Base-by-base conservation (phyloP, 2,329 filamentous ascomycete species). In the Ploettnerulaceae sp. region DNA sequence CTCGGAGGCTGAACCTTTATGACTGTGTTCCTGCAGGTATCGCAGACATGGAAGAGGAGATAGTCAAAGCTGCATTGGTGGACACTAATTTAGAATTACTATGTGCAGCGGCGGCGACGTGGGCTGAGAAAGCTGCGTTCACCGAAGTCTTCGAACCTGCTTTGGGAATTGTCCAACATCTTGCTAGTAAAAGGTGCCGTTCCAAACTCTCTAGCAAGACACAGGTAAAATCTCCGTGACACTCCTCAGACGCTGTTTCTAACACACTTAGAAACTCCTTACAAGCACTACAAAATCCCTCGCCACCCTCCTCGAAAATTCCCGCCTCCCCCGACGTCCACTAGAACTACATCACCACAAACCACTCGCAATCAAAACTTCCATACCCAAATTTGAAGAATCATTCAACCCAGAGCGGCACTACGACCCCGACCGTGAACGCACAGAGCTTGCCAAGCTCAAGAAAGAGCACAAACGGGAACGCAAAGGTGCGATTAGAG, bases 361-460 rank as follows among this genome's bases (percentile, higher is more conserved):
- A 0, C 89, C 90, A 0, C 76, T 95, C 2, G 84, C 93, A 17
- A 95, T 97, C 72, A 90, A 91, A 67, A 82, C 81, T 6, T 83
- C 79, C 48, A 81, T 96, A 36, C 93, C 93, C 67, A 95, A 95
- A 67, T 98, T 97, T 70, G 93, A 97, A 70, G 91, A 96, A 65
- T 77, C 79, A 48, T 98, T 89, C 77, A 93, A 95, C 66, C 93
- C 93, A 3, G 81, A 86, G 71, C 91, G 89, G 71, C 93, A 97
- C 76, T 97, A 98, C 77, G 94, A 98, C 64, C 89, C 89, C 1
- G 86, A 98, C 68, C 84, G 83, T 57, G 89, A 95, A 68, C 86
- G 93, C 25, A 84, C 87, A 17, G 89, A 96, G 63, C 69, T 86
- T 52, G 82, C 82, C 63, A 93, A 90, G 67, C 77, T 98, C 62